A percentile compares a stretch with the other conserved stretches of the same genome.
These are phyloP conservation scores for Fusarium tanahbumbuense DNA, from an alignment of 2,329 filamentous ascomycete species.

Conservation along the genomic window DNA sequence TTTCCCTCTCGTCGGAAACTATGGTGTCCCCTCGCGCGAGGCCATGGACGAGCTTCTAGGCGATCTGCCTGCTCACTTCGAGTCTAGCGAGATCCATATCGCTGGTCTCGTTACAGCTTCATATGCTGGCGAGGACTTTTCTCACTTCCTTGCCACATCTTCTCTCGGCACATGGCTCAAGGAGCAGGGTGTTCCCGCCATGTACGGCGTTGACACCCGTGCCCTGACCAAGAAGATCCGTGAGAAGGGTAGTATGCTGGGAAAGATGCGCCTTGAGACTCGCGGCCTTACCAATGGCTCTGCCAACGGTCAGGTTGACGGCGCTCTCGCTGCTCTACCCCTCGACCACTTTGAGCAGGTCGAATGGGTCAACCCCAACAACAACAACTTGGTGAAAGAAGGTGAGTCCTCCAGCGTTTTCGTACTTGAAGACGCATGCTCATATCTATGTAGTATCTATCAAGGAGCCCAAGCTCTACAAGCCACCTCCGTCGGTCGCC, in stretches of 20 bases:
- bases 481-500: constrained; percentile 75
- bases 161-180: constrained; percentile 96
- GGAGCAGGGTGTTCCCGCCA: constrained; percentile 92
- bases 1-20: constrained; percentile 95
- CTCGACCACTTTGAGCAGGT: constrained; percentile 75
- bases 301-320: constrained; percentile 50
- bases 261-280: constrained; percentile 82
- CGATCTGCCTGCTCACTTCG: constrained; percentile 91
- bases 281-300: constrained; percentile 57
- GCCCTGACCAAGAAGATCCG: constrained; percentile 94
- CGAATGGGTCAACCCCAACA: constrained; percentile 93
- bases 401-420: constrained; percentile 69
- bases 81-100: constrained; percentile 92
- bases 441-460: constrained; percentile 78
- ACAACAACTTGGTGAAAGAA: constrained; percentile 91
- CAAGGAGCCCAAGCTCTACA: constrained; percentile 86
- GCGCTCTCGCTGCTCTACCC: constrained; percentile 42
- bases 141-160: constrained; percentile 90
- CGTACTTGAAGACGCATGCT: constrained; percentile 50
- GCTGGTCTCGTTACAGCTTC: constrained; percentile 90
- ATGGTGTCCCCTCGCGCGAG: constrained; percentile 91
- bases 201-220: constrained; percentile 94
- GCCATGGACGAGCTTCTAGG: constrained; percentile 85
- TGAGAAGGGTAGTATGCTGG: constrained; percentile 95
- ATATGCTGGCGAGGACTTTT: constrained; percentile 95